Evolutionary conservation across 345 rosid species (phyloP).

Genomic region (Raphanus raphanistrum): DNA sequence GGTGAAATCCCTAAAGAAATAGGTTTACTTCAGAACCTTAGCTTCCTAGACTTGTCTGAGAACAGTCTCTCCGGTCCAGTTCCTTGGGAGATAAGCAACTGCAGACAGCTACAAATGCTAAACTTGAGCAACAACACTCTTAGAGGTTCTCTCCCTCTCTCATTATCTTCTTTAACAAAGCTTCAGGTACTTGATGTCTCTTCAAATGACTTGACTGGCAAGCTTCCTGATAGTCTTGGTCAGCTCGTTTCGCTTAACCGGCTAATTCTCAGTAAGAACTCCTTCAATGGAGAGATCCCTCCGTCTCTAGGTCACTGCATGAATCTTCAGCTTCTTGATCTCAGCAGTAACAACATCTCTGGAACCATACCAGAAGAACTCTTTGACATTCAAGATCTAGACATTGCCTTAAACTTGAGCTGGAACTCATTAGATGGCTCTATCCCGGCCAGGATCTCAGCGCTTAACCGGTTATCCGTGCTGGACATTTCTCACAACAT

Average conservation of each 20-base stretch:
- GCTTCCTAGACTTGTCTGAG: constrained; percentile 68
- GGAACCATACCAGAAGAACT: constrained; percentile 58
- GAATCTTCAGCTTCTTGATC: constrained; percentile 71
- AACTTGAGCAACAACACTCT: constrained; percentile 82
- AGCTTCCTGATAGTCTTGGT: constrained; percentile 55
- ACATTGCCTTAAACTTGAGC: constrained; percentile 70
- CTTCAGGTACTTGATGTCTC: constrained; percentile 74
- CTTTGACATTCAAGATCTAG: constrained; percentile 61
- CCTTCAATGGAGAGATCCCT: constrained; percentile 55
- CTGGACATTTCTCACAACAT: constrained; percentile 67
- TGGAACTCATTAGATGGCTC: constrained; percentile 62
- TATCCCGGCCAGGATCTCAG: constrained; percentile 55
- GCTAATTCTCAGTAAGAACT: constrained; percentile 52
- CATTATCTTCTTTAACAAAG: constrained; percentile 57
- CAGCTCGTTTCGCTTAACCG: constrained; percentile 59
- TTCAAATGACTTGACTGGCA: constrained; percentile 49
- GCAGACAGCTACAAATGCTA: constrained; percentile 66
- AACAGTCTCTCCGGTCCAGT: constrained; percentile 64
- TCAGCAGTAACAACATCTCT: constrained; percentile 59
- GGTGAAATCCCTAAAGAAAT: constrained; percentile 72
- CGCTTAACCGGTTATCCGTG: constrained; percentile 58
- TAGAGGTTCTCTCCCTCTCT: constrained; percentile 60
- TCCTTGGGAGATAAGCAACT: constrained; percentile 72
- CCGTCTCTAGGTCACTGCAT: constrained; percentile 56
- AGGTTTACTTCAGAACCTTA: constrained; percentile 57